Conservation (phyloP, 768 basidiomycete genomes). For the Galerina sulciceps region DNA sequence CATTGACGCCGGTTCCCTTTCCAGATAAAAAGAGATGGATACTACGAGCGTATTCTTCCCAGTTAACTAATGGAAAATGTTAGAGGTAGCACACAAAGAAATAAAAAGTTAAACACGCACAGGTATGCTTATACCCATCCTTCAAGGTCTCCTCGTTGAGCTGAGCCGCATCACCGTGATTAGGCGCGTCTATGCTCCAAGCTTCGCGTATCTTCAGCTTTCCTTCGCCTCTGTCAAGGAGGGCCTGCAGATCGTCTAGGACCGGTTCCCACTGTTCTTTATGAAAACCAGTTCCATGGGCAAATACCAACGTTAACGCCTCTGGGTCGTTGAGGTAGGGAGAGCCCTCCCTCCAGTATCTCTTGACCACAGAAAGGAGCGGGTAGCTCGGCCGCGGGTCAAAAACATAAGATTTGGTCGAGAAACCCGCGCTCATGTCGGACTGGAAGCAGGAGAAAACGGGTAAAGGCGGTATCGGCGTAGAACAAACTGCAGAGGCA, state of each 20-base stretch:
- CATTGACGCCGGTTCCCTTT: conserved; percentile 49
- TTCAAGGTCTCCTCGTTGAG: conserved; percentile 52
- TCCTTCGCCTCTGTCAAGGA: conserved; percentile 20
- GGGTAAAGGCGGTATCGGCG: too few species aligned
- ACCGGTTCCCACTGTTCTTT: conserved; percentile 67
- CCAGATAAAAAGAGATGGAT: conserved; percentile 54
- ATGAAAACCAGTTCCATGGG: conserved; percentile 59
- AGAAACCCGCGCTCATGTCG: conserved; percentile 2
- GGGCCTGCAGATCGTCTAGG: conserved; percentile 46
- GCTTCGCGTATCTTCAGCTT: conserved; percentile 45
- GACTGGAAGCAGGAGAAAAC: too few species aligned
- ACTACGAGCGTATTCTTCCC: conserved; percentile 56
- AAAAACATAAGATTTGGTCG: conserved; percentile 42
- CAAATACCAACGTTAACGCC: conserved; percentile 51
- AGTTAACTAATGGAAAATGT: conserved; percentile 39
- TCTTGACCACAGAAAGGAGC: conserved; percentile 50
- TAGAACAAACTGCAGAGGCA: too few species aligned
- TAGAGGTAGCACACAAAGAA: not conserved
- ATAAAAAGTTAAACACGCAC: conserved; percentile 32
- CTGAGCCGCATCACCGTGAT: conserved; percentile 56
- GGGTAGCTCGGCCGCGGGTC: conserved; percentile 59
- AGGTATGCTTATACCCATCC: conserved; percentile 47
- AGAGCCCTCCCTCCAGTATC: conserved; percentile 46
- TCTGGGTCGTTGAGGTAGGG: conserved; percentile 36
- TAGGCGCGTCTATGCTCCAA: conserved; percentile 57